Base-by-base conservation (phyloP, 2,329 filamentous ascomycete species). In the Thelonectria olida region DNA sequence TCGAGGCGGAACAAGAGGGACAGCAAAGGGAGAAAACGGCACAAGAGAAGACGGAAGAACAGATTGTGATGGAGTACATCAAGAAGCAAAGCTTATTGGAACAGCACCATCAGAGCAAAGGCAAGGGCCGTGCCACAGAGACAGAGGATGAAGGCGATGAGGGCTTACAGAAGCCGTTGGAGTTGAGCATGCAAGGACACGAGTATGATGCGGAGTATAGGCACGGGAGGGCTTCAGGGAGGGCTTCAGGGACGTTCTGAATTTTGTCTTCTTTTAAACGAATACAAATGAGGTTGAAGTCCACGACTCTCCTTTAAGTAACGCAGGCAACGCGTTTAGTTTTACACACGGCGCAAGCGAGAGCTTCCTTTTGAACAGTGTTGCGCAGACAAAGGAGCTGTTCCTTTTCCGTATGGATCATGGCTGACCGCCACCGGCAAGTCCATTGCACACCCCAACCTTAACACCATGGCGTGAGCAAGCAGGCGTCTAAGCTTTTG, bases 41-140 rank as follows among this genome's bases (percentile, higher is more conserved):
- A 49, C 74, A 76, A 10, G 75, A 79, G 27, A 72, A 73, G 27
- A 74, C 73, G 41, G 89, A 92, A 70, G 90, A 92, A 73, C 85
- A 91, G 60, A 86, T 90, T 57, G 84, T 92, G 15, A 74, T 92
- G 73, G 89, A 92, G 67, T 92, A 91, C 75, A 83, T 91, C 27
- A 90, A 89, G 81, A 89, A 87, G 78, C 89, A 92, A 78, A 92
- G 89, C 74, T 73, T 92, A 41, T 79, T 84, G 2, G 90, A 92
- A 76, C 85, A 85, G 64, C 20, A 31, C 22, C 53, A 63, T 45
- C 38, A 7, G 13, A 47, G 60, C 41, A 66, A 66, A 50, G 58
- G 58, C 50, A 66, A 68, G 54, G 56, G 42, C 22, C 56, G 56
- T 55, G 52, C 49, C 3, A 34, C n/a, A 20, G 44, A 6, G 25